Conservation (phyloP, 2,329 filamentous ascomycete genomes). For the Fusarium hostae region DNA sequence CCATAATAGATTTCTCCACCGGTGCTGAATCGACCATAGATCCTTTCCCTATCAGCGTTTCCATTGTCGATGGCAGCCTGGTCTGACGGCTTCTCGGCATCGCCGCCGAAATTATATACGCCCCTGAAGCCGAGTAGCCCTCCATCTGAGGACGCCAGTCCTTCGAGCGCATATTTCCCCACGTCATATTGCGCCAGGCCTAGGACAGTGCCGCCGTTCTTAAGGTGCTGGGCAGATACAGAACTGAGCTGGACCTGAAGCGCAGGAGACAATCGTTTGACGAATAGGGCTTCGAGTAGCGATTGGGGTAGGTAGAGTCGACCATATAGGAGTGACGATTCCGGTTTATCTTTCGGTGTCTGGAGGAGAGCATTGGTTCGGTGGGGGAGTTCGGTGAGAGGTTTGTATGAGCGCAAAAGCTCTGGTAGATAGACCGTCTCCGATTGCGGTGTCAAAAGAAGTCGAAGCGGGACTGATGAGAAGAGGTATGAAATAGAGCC, state of each 20-base stretch:
- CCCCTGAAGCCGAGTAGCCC: slow-evolving; percentile 87
- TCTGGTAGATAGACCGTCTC: slow-evolving; percentile 79
- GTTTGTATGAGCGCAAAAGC: slow-evolving; percentile 84
- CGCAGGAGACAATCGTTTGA: slow-evolving; percentile 80
- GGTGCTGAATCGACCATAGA: slow-evolving; percentile 86
- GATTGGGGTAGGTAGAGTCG: slow-evolving; percentile 85
- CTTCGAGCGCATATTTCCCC: slow-evolving; percentile 89
- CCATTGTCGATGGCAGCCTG: slow-evolving; percentile 32
- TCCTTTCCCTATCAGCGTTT: slow-evolving; percentile 64
- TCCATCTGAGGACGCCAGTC: slow-evolving; percentile 91
- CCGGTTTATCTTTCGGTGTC: slow-evolving; percentile 46
- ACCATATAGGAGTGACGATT: slow-evolving; percentile 76
- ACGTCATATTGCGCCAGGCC: slow-evolving; percentile 83
- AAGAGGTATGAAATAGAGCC: slow-evolving; percentile 98
- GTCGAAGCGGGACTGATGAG: slow-evolving; percentile 81
- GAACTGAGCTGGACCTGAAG: slow-evolving; percentile 83
- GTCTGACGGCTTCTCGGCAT: slow-evolving; percentile 57
- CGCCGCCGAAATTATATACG: slow-evolving; percentile 92
- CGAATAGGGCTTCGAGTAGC: slow-evolving; percentile 85
- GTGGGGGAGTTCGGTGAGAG: slow-evolving; percentile 71
- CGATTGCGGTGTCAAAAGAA: slow-evolving; percentile 74
- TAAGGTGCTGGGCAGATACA: slow-evolving; percentile 76
- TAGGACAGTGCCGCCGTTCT: slow-evolving; percentile 80
- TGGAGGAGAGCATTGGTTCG: slow-evolving; percentile 42
- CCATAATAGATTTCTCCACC: slow-evolving; percentile 97